These are phyloP conservation scores for Sporothrix schenckii DNA, from an alignment of 2,329 filamentous ascomycete species.

Conservation along the genomic window DNA sequence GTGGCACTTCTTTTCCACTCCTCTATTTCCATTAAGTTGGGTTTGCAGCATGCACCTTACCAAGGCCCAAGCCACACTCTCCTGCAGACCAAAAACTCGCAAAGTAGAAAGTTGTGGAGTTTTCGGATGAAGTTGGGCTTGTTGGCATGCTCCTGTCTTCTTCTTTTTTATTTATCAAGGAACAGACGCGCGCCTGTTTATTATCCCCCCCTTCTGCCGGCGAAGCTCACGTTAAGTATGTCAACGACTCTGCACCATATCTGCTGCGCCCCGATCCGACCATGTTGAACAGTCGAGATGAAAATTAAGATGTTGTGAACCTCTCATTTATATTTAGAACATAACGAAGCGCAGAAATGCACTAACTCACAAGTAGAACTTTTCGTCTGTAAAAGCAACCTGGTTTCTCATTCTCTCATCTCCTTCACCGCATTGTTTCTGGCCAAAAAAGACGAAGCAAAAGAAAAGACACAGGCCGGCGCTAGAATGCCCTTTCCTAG, in stretches of 20 bases:
- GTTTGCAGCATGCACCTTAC: neutral
- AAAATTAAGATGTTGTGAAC: neutral
- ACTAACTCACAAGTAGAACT: neutral
- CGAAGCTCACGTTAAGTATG: no score
- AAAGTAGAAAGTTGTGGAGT: conserved; percentile 5
- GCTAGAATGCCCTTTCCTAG: neutral
- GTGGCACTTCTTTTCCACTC: neutral
- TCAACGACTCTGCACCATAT: neutral
- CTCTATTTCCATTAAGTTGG: neutral
- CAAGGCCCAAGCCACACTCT: conserved; percentile 29
- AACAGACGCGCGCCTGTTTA: conserved; percentile 25
- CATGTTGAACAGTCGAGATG: conserved; percentile 13
- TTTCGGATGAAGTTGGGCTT: conserved; percentile 19
- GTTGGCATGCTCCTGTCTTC: neutral
- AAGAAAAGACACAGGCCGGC: neutral
- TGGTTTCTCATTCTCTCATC: neutral
- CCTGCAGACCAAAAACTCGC: neutral
- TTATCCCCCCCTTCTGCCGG: no score
- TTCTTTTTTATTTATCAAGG: neutral
- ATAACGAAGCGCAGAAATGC: neutral
- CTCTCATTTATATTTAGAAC: conserved; percentile 26
- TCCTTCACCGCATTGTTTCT: conserved; percentile 4
- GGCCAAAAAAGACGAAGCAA: neutral
- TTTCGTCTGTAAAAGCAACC: neutral
- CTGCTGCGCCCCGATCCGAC: conserved; percentile 31